Base-by-base conservation (phyloP, 2,329 filamentous ascomycete genomes). In the Pestalotiopsis sp. region DNA sequence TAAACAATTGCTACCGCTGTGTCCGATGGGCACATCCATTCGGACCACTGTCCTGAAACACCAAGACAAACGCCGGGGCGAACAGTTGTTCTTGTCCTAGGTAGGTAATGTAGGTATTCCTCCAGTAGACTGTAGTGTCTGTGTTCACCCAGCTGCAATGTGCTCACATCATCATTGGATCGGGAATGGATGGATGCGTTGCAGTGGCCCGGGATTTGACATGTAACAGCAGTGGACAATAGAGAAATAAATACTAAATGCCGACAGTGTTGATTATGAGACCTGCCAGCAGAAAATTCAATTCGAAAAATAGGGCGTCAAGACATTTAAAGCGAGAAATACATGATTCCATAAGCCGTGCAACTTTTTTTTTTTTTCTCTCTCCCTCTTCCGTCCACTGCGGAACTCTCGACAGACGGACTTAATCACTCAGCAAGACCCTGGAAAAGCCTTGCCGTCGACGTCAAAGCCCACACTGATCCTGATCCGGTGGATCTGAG, bases 351-450 rank as follows among this genome's bases (percentile, higher is more conserved):
- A 36, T 38, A 36, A 27, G 11, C 17, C 31, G 31, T 36, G 31
- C 25, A n/a, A 36, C 27, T 11, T n/a, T 61, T n/a, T 38, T 61
- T 67, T 63, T 69, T n/a, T n/a, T 68, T 36, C 66, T 61, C 66
- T 59, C 69, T 68, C 39, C 65, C 68, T 68, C 58, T 70, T 64
- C 57, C 49, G 31, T 72, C 52, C 58, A 49, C 66, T 31, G 27
- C 27, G 58, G 58, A 64, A 49, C 20, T 23, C 59, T 25, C 41
- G 39, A 41, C 27, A 36, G 13, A 56, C 63, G 63, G 63, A 65
- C 63, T 65, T 65, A 65, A 65, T 52, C 63, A 52, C 63, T 65
- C 39, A 65, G 41, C 27, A 20, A 65, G 45, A 36, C 63, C 45
- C 63, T 56, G 39, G 23, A 66, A 45, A 60, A 52, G 65, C 36